Percentiles rank a stretch among this genome's conserved stretches.
These are phyloP conservation scores for Pneumocystis wakefieldiae DNA, from an alignment of 1,139 yeast species.

Conservation along the genomic window DNA sequence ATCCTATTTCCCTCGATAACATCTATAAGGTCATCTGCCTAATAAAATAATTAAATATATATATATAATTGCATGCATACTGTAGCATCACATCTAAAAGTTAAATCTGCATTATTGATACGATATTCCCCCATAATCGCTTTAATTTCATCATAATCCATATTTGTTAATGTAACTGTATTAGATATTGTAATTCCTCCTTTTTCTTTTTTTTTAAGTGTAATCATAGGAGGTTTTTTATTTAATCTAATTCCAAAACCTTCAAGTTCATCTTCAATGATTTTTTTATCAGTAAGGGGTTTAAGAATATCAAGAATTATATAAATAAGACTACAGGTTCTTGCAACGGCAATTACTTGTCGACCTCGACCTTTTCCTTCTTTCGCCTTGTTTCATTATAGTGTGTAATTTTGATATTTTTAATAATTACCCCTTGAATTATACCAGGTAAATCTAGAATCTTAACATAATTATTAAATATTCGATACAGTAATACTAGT, in stretches of 20 bases:
- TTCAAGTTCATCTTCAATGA: conserved; percentile 87
- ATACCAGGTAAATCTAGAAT: conserved; percentile 98
- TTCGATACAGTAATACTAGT: no score
- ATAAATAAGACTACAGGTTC: conserved; percentile 84
- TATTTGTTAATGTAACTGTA: conserved; percentile 80
- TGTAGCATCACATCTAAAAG: conserved; percentile 92
- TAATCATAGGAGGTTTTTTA: conserved; percentile 75
- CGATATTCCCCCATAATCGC: conserved; percentile 94
- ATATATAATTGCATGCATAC: conserved; percentile 35
- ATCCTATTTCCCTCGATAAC: conserved; percentile 84
- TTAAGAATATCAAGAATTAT: conserved; percentile 91
- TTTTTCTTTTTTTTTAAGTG: conserved; percentile 78
- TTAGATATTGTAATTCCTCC: conserved; percentile 92
- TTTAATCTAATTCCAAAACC: conserved; percentile 94
- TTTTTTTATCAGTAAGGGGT: conserved; percentile 83
- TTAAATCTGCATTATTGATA: conserved; percentile 91
- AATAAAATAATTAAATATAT: conserved; percentile 59
- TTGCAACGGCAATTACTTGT: conserved; percentile 95
- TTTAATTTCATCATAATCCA: conserved; percentile 81
- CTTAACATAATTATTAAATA: background rate
- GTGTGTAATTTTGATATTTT: conserved; percentile 31
- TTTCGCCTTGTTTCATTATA: background rate
- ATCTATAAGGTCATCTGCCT: background rate
- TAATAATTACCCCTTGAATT: conserved; percentile 97
- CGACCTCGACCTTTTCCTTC: conserved; percentile 67